Conservation (phyloP, 163 green algal genomes). For the Chlorella variabilis region DNA sequence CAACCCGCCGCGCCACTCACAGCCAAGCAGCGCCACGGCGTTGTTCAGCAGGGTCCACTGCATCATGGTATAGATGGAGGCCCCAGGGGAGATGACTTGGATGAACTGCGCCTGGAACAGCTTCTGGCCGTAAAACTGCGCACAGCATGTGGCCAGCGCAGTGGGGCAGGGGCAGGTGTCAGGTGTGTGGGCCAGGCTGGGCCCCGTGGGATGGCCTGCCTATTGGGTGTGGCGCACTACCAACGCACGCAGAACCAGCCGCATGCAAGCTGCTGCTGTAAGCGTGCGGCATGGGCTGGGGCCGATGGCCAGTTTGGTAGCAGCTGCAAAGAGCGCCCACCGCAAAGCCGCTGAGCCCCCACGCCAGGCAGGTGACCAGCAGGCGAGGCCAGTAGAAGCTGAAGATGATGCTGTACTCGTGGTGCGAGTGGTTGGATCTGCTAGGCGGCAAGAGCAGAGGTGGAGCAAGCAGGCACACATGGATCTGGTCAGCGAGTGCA, state of each 20-base stretch:
- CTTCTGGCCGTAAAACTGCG: conserved; percentile 33
- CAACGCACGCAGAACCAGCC: not conserved
- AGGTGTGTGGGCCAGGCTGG: too few species aligned
- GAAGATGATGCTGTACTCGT: conserved; percentile 9
- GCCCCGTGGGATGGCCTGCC: not conserved
- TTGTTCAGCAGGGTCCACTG: conserved; percentile 30
- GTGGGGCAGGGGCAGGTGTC: too few species aligned
- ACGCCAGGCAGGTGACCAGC: conserved; percentile 7
- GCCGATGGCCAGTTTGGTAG: too few species aligned
- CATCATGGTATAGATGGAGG: not conserved
- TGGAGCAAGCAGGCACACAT: too few species aligned
- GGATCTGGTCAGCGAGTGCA: too few species aligned
- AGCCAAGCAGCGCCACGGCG: conserved; percentile 18
- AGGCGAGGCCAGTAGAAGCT: conserved; percentile 21
- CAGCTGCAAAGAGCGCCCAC: not conserved
- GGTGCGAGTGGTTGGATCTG: not conserved
- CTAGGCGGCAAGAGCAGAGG: not conserved
- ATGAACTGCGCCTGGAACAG: conserved; percentile 27
- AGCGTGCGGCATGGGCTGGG: too few species aligned
- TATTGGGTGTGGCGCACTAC: too few species aligned
- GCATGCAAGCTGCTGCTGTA: too few species aligned
- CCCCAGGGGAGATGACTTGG: not conserved
- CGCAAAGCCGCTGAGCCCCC: not conserved
- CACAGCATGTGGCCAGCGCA: too few species aligned
- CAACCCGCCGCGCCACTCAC: too few species aligned